Conservation (phyloP, 129 eudicot species). For the Chrysanthemum lavandulifolium region DNA sequence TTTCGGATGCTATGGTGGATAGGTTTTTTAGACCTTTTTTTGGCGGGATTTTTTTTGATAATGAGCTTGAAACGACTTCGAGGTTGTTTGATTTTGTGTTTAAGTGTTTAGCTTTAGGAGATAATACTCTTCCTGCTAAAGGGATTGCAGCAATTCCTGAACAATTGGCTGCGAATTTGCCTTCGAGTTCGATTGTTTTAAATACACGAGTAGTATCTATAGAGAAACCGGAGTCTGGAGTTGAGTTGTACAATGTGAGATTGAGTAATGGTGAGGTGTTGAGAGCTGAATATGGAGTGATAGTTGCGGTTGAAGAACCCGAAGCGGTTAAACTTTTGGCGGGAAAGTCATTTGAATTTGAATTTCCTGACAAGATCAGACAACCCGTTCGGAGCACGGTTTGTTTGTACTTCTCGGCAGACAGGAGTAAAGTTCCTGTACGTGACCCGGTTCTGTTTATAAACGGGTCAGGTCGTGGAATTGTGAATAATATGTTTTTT, state of each 20-base stretch:
- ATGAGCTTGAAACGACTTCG: constrained; percentile 80
- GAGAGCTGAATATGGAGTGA: constrained; percentile 65
- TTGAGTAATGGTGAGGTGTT: constrained; percentile 58
- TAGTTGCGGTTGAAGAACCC: constrained; percentile 81
- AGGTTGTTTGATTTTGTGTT: constrained; percentile 80
- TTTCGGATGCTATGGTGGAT: constrained; percentile 64
- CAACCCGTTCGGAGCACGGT: constrained; percentile 73
- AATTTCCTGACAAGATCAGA: constrained; percentile 11
- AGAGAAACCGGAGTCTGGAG: constrained; percentile 35
- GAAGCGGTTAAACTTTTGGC: constrained; percentile 70
- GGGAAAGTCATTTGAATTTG: constrained; percentile 32
- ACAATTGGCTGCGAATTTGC: constrained; percentile 72
- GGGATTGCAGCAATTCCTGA: constrained; percentile 88
- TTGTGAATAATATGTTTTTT: constrained; percentile 94
- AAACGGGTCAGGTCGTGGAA: constrained; percentile 86
- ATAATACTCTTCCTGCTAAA: constrained; percentile 81
- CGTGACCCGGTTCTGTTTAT: constrained; percentile 71
- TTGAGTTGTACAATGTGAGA: constrained; percentile 27
- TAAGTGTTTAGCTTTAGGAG: constrained; percentile 83
- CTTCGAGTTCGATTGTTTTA: constrained; percentile 46
- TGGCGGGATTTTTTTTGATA: constrained; percentile 89
- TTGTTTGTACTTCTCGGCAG: constrained; percentile 71
- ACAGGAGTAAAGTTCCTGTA: constrained; percentile 45
- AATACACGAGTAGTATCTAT: constrained; percentile 56
- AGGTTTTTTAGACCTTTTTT: constrained; percentile 87